Evolutionary conservation across 768 basidiomycete genomes (phyloP).

Genomic region (Chalciporus pseudorubinellus): DNA sequence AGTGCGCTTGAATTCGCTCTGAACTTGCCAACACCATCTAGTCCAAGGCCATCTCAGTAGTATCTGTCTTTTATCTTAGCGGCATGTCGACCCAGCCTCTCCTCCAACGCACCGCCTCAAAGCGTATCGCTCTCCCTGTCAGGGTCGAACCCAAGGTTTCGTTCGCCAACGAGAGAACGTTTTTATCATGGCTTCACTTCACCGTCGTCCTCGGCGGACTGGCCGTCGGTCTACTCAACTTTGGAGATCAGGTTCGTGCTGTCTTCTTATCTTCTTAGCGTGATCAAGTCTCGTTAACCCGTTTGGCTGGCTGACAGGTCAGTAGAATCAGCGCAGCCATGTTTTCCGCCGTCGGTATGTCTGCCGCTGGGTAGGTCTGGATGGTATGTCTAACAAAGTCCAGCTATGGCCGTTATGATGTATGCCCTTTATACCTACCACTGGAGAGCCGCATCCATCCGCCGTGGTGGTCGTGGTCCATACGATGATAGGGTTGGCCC

Average conservation of each 20-base stretch:
- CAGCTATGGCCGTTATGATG: constrained; percentile 95
- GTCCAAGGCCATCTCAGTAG: too few relatives aligned
- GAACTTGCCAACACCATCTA: neutral
- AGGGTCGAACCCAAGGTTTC: constrained; percentile 94
- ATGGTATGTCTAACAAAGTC: constrained; percentile 9
- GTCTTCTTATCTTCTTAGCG: neutral
- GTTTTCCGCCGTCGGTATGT: constrained; percentile 91
- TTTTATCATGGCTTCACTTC: constrained; percentile 98
- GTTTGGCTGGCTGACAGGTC: constrained; percentile 46
- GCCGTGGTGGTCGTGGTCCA: constrained; percentile 86
- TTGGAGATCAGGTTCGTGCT: constrained; percentile 81
- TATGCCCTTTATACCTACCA: constrained; percentile 96
- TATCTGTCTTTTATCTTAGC: neutral
- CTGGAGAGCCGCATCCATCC: constrained; percentile 92
- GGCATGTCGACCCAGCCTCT: constrained; percentile 96
- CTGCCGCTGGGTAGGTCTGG: neutral
- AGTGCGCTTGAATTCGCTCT: neutral
- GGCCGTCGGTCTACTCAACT: constrained; percentile 93
- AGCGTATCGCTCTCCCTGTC: constrained; percentile 95
- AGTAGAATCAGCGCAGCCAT: constrained; percentile 95
- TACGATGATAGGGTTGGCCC: constrained; percentile 97
- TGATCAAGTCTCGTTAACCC: neutral
- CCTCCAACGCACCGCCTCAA: constrained; percentile 87
- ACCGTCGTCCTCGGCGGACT: constrained; percentile 96
- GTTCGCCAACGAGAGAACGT: constrained; percentile 93